Evolutionary conservation across 164 flowering plant species (phyloP).

Genomic region (Piper longum): DNA sequence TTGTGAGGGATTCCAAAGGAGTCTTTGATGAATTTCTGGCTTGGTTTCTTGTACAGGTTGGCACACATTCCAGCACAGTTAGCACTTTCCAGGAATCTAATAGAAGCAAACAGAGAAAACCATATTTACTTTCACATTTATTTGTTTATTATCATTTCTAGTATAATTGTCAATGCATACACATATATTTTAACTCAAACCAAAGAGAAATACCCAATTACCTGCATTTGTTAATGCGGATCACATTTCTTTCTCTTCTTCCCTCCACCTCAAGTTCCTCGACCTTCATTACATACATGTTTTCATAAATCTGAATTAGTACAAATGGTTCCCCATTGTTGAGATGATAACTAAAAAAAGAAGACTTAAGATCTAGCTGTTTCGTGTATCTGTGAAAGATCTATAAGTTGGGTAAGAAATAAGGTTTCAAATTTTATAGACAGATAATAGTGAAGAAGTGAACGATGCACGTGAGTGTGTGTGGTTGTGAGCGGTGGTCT

Average conservation of each 20-base stretch:
- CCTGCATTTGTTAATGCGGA: conserved; percentile 86
- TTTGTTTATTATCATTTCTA: too few relatives aligned
- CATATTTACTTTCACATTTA: not conserved
- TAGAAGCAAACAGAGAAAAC: conserved; percentile 31
- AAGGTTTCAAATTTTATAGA: too few relatives aligned
- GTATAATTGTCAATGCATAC: not conserved
- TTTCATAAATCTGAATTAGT: not conserved
- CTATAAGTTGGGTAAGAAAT: too few relatives aligned
- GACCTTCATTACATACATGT: conserved; percentile 27
- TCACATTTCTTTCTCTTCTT: conserved; percentile 55
- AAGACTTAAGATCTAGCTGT: too few relatives aligned
- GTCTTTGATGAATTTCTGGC: conserved; percentile 25
- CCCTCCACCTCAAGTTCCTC: conserved; percentile 61
- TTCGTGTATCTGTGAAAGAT: too few relatives aligned
- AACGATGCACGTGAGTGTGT: too few relatives aligned
- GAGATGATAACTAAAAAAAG: too few relatives aligned
- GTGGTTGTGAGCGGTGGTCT: too few relatives aligned
- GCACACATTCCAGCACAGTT: conserved; percentile 87
- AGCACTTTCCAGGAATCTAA: conserved; percentile 13
- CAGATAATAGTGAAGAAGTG: too few relatives aligned
- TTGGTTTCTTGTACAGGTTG: conserved; percentile 22
- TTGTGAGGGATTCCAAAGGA: conserved; percentile 81
- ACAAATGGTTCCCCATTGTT: too few relatives aligned
- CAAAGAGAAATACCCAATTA: conserved; percentile 9
- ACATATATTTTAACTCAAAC: not conserved